These are phyloP conservation scores for Lactuca sativa DNA, from an alignment of 129 eudicot genomes.

Conservation along the genomic window DNA sequence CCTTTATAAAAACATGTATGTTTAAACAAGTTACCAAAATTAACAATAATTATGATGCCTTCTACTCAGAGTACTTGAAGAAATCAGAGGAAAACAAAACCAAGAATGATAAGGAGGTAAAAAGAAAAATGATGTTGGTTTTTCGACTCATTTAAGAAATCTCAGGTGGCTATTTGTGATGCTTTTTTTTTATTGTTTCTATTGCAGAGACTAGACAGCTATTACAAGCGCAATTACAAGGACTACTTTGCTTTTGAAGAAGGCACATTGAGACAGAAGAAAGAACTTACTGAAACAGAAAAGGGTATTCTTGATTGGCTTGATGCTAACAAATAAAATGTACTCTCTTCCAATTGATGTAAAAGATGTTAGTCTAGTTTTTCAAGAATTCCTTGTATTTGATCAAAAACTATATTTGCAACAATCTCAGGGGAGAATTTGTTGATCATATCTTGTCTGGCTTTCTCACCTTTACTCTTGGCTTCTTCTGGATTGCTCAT, in stretches of 20 bases:
- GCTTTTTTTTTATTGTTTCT: slow-evolving; percentile 1
- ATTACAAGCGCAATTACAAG: slow-evolving; percentile 89
- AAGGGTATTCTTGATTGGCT: slow-evolving; percentile 94
- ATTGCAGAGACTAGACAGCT: slow-evolving; percentile 74
- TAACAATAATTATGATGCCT: slow-evolving; percentile 7
- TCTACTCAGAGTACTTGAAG: slow-evolving; percentile 62
- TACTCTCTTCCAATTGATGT: slow-evolving; percentile 10
- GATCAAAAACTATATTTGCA: slow-evolving; percentile 50
- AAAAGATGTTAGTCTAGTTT: slow-evolving; percentile 13
- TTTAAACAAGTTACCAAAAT: background rate
- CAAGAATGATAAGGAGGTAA: slow-evolving; percentile 89
- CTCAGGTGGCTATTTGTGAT: background rate
- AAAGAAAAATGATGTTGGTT: background rate
- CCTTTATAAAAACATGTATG: background rate
- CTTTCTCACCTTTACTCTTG: slow-evolving; percentile 58
- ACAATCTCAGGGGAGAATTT: slow-evolving; percentile 65
- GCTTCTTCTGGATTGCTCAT: slow-evolving; percentile 65
- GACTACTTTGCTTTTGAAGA: slow-evolving; percentile 75
- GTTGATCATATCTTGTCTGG: slow-evolving; percentile 65
- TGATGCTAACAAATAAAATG: slow-evolving; percentile 55
- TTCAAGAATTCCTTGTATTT: slow-evolving; percentile 46
- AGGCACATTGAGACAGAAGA: slow-evolving; percentile 59
- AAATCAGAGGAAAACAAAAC: slow-evolving; percentile 78
- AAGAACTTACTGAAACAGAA: slow-evolving; percentile 81
- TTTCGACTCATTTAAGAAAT: background rate